Base-by-base conservation (phyloP, 1,139 yeast species). In the Taphrina confusa region DNA sequence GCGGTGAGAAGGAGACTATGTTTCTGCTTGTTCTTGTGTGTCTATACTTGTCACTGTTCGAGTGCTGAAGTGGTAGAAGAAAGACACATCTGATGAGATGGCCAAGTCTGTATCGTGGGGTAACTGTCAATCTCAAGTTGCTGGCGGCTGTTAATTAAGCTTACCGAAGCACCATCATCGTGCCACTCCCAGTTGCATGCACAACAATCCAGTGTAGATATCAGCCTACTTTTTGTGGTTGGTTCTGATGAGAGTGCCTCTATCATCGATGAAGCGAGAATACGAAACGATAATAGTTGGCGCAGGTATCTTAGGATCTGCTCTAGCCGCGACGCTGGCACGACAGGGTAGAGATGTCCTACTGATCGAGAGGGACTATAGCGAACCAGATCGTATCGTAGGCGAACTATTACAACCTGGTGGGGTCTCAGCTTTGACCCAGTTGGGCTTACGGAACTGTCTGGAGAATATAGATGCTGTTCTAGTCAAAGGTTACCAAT, bases 381-480 rank as follows among this genome's bases (percentile, higher is more conserved):
- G 82, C 25, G 87, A 83, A 71, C 98, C 98, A 1, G 97, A 92
- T 72, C 80, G 98, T 67, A 92, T 92, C 62, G 98, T 92, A 39
- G 99, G 99, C 44, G 99, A 92, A 72, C 79, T 92, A 68, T 79
- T 92, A 79, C 99, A 92, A 73, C 99, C 99, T 3, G 92, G 90
- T 27, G 98, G 98, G 12, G 76, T 91, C 36, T 82, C 85, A 70
- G 94, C 96, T 0, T 77, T 92, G 63, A 77, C 80, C 66, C 84
- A 87, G 66, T 76, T 92, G 33, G 97, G 97, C 3, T 82, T 92
- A 87, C 80, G 50, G 27, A 81, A 82, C 65, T 84, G 95, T 1
- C 75, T 92, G 45, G 88, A 89, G 68, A 82, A 82, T 63, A 92
- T 92, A 61, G 92, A 84, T 52, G 97, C 97, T 11, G 80, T 82